A percentile compares a stretch with the other conserved stretches of the same genome.
Conservation (phyloP, 1,139 yeast species). For the Pichia sp. region DNA sequence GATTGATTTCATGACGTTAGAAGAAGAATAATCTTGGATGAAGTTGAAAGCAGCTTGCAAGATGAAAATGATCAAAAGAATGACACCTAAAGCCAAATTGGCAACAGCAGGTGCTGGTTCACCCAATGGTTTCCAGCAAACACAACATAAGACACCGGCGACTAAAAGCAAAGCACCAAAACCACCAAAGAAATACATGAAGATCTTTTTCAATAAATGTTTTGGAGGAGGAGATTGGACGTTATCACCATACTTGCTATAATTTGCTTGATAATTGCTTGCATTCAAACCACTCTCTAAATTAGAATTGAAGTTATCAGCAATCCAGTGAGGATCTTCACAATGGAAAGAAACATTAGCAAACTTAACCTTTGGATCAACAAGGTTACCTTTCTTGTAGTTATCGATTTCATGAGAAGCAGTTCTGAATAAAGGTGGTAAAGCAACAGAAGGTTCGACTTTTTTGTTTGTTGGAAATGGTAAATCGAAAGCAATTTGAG, state of each 20-base stretch:
- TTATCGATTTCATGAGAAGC: slow-evolving; percentile 2
- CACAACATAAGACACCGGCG: slow-evolving; percentile 46
- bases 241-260: slow-evolving; percentile 5
- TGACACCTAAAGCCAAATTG: slow-evolving; percentile 33
- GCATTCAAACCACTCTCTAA: background rate
- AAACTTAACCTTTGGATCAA: slow-evolving; percentile 5
- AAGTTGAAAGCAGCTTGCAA: slow-evolving; percentile 49
- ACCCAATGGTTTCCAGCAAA: slow-evolving; percentile 53
- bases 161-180: slow-evolving; percentile 45
- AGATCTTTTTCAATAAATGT: slow-evolving; percentile 35
- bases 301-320: slow-evolving; percentile 5
- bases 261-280: background rate
- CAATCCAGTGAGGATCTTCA: slow-evolving; percentile 6
- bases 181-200: slow-evolving; percentile 49
- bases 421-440: slow-evolving; percentile 5
- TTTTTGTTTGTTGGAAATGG: background rate
- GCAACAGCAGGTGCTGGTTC: slow-evolving; percentile 45
- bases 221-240: slow-evolving; percentile 7
- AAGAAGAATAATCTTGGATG: slow-evolving; percentile 49
- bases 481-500: background rate
- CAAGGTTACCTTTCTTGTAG: background rate
- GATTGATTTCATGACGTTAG: slow-evolving; percentile 51
- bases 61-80: slow-evolving; percentile 44
- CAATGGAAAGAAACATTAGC: slow-evolving; percentile 3
- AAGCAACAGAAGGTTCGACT: slow-evolving; percentile 1